Evolutionary conservation across 257 asterid genomes (phyloP).

Genomic region (Solanum infundibuliforme): DNA sequence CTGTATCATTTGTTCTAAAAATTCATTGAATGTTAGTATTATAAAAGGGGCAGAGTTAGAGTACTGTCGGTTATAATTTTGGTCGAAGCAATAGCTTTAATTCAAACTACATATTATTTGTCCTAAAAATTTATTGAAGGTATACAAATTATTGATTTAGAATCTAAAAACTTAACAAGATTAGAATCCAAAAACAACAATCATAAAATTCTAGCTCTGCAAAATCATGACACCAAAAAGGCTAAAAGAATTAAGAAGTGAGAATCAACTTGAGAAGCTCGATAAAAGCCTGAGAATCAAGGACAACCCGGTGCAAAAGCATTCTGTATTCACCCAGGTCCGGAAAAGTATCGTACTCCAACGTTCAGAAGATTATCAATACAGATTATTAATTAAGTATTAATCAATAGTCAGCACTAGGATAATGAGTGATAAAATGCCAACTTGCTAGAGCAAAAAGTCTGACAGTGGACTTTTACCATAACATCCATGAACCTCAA

Average conservation of each 20-base stretch:
- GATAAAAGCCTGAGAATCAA: neutral
- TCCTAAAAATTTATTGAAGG: neutral
- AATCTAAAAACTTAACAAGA: too few relatives aligned
- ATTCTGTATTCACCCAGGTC: neutral
- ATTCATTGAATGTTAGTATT: too few relatives aligned
- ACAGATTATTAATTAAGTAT: too few relatives aligned
- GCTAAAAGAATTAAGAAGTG: neutral
- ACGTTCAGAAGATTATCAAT: too few relatives aligned
- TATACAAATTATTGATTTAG: too few relatives aligned
- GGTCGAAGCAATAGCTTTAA: too few relatives aligned
- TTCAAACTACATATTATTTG: neutral
- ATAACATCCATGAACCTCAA: neutral
- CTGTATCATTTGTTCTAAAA: too few relatives aligned
- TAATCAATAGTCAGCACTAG: neutral
- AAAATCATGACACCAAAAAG: neutral
- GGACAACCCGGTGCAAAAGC: neutral
- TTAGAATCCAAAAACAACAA: too few relatives aligned
- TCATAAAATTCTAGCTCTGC: neutral
- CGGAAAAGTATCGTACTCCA: too few relatives aligned
- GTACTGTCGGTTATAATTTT: too few relatives aligned
- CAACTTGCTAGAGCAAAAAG: neutral
- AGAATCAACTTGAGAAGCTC: neutral
- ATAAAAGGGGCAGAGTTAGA: too few relatives aligned
- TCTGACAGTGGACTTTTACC: neutral
- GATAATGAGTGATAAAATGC: neutral